These are phyloP conservation scores for Periconia sp. DNA, from an alignment of 2,329 filamentous ascomycete species.

Conservation along the genomic window DNA sequence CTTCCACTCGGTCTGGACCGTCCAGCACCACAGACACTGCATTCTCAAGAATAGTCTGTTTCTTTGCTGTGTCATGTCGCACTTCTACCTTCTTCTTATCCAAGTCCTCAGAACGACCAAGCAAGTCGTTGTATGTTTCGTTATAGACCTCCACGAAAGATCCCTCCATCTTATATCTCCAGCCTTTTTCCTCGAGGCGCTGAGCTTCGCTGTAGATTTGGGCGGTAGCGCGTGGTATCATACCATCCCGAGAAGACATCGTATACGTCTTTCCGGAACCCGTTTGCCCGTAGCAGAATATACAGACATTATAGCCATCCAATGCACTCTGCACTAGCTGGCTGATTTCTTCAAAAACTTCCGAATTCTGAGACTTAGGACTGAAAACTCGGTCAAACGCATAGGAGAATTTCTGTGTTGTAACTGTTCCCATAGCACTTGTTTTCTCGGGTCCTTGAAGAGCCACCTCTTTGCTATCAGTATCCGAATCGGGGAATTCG, in stretches of 20 bases:
- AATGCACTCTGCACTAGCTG: conserved; percentile 95
- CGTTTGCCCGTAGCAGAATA: conserved; percentile 98
- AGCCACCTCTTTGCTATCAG: conserved; percentile 84
- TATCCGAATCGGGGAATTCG: conserved; percentile 74
- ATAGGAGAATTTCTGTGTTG: conserved; percentile 80
- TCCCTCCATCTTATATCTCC: conserved; percentile 92
- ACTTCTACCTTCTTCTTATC: conserved; percentile 87
- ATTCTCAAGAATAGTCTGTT: conserved; percentile 80
- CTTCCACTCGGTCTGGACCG: conserved; percentile 76
- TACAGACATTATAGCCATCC: conserved; percentile 98
- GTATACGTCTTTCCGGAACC: conserved; percentile 96
- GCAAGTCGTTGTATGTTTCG: conserved; percentile 89
- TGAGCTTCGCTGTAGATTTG: conserved; percentile 92
- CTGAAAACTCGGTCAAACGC: conserved; percentile 92
- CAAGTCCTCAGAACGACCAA: conserved; percentile 70
- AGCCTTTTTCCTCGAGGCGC: conserved; percentile 83
- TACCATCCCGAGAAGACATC: conserved; percentile 93
- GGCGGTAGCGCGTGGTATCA: conserved; percentile 90
- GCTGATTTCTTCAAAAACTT: conserved; percentile 94
- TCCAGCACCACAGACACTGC: conserved; percentile 76
- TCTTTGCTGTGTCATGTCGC: conserved; percentile 78
- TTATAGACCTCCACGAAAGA: conserved; percentile 98
- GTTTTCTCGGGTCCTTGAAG: conserved; percentile 82
- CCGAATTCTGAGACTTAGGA: conserved; percentile 73
- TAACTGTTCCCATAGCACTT: conserved; percentile 74